Evolutionary conservation across 768 basidiomycete genomes (phyloP).

Genomic region (Tephrocybe sp.): DNA sequence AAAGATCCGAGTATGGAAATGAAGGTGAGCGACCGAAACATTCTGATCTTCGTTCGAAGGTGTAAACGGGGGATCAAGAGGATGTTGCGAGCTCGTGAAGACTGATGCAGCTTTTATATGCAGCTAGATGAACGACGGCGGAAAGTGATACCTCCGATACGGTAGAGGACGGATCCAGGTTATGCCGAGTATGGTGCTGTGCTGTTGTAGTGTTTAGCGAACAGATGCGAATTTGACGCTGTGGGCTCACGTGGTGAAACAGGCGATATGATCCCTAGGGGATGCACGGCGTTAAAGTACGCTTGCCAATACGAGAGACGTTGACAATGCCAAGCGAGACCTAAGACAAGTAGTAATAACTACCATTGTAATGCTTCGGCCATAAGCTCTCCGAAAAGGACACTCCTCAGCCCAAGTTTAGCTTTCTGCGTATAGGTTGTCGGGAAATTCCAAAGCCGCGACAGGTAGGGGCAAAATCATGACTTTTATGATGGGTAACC

Average conservation of each 20-base stretch:
- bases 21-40: neutral
- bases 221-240: neutral
- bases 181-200: neutral
- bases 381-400: no score
- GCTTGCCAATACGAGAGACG: no score
- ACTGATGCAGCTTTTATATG: constrained; percentile 9
- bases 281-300: no score
- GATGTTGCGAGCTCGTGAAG: neutral
- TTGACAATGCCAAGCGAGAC: no score
- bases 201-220: neutral
- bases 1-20: constrained; percentile 5
- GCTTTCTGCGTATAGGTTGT: no score
- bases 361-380: no score
- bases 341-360: no score
- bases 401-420: no score
- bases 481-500: no score
- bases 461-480: no score
- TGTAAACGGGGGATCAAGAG: neutral
- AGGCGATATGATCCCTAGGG: no score
- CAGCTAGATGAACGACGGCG: neutral
- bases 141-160: neutral
- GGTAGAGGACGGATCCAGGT: constrained; percentile 2
- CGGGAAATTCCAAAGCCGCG: no score
- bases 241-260: neutral
- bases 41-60: neutral